Conservation (phyloP, 1,284 basidiomycete species). For the Leucoagaricus sp. region DNA sequence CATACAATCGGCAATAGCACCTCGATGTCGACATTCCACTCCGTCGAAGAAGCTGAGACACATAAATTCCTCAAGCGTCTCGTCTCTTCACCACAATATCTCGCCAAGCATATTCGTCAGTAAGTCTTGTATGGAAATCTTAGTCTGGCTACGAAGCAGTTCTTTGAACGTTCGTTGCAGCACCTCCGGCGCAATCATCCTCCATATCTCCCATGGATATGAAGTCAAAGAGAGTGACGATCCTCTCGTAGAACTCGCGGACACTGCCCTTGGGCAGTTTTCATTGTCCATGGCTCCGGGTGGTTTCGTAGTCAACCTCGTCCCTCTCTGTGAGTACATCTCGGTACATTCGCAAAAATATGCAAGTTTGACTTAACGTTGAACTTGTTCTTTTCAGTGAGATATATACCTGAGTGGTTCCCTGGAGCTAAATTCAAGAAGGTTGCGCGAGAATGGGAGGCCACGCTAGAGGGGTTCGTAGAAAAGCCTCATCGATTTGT, state of each 20-base stretch:
- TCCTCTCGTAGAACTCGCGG: conserved; percentile 46
- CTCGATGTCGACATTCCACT: conserved; percentile 34
- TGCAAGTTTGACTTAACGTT: background rate
- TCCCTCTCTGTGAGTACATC: conserved; percentile 35
- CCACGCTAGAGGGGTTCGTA: conserved; percentile 39
- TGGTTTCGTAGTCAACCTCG: conserved; percentile 43
- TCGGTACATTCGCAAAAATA: background rate
- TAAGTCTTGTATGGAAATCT: conserved; percentile 27
- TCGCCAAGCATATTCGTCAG: conserved; percentile 48
- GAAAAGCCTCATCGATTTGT: conserved; percentile 44
- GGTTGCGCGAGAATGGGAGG: conserved; percentile 40
- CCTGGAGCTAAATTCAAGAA: conserved; percentile 52
- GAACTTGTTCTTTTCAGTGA: conserved; percentile 34
- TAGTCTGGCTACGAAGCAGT: background rate
- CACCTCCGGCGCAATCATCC: conserved; percentile 49
- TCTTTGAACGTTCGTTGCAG: conserved; percentile 22
- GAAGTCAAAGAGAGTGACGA: conserved; percentile 41
- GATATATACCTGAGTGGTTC: conserved; percentile 52
- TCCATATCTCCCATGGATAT: conserved; percentile 56
- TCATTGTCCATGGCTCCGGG: conserved; percentile 41
- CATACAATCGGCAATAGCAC: conserved; percentile 37
- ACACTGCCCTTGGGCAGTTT: conserved; percentile 45
- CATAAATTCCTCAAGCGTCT: conserved; percentile 47
- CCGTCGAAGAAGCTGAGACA: conserved; percentile 45
- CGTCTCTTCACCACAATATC: conserved; percentile 41